Percentiles rank a stretch among this genome's conserved stretches.
Evolutionary conservation across 148 eudicot species (phyloP).

Genomic region (Cornus suecica): DNA sequence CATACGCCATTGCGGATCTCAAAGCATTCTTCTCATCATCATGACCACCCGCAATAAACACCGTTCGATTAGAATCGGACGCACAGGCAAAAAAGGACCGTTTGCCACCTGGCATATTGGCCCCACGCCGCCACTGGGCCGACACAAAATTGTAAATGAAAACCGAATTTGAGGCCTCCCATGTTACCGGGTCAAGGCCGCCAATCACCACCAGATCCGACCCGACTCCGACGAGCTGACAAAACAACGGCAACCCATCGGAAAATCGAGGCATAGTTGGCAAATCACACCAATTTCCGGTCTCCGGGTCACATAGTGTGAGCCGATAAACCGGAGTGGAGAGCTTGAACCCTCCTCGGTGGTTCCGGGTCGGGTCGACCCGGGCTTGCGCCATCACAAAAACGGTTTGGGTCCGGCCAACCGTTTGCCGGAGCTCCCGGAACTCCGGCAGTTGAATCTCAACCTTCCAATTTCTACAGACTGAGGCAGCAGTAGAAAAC

Average conservation of each 20-base stretch:
- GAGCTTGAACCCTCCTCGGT: conserved; percentile 7
- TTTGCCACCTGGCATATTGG: conserved; percentile 61
- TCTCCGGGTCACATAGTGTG: conserved; percentile 42
- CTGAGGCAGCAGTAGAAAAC: conserved; percentile 43
- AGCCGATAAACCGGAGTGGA: conserved; percentile 45
- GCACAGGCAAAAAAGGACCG: conserved; percentile 68
- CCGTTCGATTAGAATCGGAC: conserved; percentile 47
- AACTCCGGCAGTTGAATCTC: conserved; percentile 45
- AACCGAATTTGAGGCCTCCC: conserved; percentile 43
- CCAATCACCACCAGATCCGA: conserved; percentile 65
- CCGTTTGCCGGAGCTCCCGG: conserved; percentile 28
- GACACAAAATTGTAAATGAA: conserved; percentile 46
- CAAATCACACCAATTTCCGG: conserved; percentile 47
- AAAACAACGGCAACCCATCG: conserved; percentile 65
- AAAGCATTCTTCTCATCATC: conserved; percentile 69
- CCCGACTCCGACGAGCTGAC: conserved; percentile 59
- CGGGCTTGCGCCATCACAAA: conserved; percentile 57
- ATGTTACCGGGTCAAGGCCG: conserved; percentile 73
- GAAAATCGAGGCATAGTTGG: conserved; percentile 42
- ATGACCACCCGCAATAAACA: conserved; percentile 79
- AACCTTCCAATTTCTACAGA: conserved; percentile 46
- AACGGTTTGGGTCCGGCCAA: conserved; percentile 44
- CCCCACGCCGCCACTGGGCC: conserved; percentile 66
- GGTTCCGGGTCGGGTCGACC: conserved; percentile 13
- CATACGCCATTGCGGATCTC: conserved; percentile 52